Conservation (phyloP, 176 grass and related monocot species). For the Avena atlantica region DNA sequence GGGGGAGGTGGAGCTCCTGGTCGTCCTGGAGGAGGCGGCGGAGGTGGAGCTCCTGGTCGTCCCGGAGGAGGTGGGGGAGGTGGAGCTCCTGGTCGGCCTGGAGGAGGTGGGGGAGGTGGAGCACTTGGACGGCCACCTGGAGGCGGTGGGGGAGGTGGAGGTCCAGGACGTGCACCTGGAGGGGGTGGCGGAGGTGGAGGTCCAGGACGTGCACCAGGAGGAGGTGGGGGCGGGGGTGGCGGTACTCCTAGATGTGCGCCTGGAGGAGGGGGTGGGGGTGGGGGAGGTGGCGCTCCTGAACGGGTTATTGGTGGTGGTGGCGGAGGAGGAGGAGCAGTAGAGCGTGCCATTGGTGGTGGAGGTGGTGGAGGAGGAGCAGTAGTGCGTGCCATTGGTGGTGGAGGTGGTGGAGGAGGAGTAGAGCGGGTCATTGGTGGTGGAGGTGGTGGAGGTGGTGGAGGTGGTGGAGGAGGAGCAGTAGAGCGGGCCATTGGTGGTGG, state of each 20-base stretch:
- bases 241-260: slow-evolving; percentile 2
- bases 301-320: slow-evolving; percentile 15
- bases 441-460: too few species aligned
- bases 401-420: slow-evolving; percentile 27
- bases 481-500: background rate
- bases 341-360: slow-evolving; percentile 25
- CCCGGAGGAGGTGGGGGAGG: slow-evolving; percentile 51
- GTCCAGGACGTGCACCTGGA: background rate
- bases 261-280: slow-evolving; percentile 24
- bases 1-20: slow-evolving; percentile 50
- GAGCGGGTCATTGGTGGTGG: background rate
- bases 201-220: background rate
- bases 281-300: slow-evolving; percentile 30
- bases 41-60: slow-evolving; percentile 42
- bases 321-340: slow-evolving; percentile 19
- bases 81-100: slow-evolving; percentile 34
- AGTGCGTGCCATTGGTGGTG: background rate
- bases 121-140: slow-evolving; percentile 1
- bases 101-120: slow-evolving; percentile 41
- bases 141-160: slow-evolving; percentile 33
- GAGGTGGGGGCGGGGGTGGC: slow-evolving; percentile 11
- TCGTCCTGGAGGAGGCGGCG: slow-evolving; percentile 34
- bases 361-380: slow-evolving; percentile 34
- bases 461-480: slow-evolving; percentile 30
- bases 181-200: background rate